Evolutionary conservation across 2,329 filamentous ascomycete genomes (phyloP), one percentile per base, ranked within the genome.

Genomic region (Ceratocystis cacaofunesta): DNA sequence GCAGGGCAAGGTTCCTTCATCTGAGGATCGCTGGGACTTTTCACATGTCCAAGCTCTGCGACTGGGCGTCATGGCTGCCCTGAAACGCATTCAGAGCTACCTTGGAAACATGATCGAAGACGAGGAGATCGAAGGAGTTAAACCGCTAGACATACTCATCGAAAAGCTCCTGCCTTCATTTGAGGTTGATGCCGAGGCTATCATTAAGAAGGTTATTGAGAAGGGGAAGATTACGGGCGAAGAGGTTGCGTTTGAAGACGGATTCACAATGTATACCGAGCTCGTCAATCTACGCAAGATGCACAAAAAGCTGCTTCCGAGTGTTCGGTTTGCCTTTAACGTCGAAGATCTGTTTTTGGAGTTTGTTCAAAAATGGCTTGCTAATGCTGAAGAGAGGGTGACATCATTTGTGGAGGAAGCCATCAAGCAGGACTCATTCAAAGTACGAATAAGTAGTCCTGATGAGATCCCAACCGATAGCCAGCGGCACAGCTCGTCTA

Each of bases 341-440:
- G 83, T 99, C 55, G 94, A 99, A 75, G 84, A 86, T 52, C 78
- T 95, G 17, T 80, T 99, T 19, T 88, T 92, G 68, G 87, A 89
- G 44, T 99, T 97, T 74, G 94, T 97, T 5, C 97, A 92, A 92
- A 85, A 90, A 67, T 99, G 92, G 92, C 90, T 99, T 68, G 81
- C 83, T 64, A 83, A 85, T 69, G 91, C 90, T 6, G 91, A 97
- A 71, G 78, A 79, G 43, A 90, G 87, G 72, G 86, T 96, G 71
- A 80, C 88, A 68, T 85, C 85, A 28, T 94, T 94, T 78, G 89
- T 97, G 48, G 90, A 95, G 60, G 85, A 92, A 71, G 92, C 94
- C 7, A 87, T 96, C 74, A 92, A 90, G 73, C 89, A 95, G 70
- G 94, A 99, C 73, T 77, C 85, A 66, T 99, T 97, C 75, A 82